Base-by-base conservation (phyloP, 371 early-diverging fungal genomes). In the Mucor circinelloides region DNA sequence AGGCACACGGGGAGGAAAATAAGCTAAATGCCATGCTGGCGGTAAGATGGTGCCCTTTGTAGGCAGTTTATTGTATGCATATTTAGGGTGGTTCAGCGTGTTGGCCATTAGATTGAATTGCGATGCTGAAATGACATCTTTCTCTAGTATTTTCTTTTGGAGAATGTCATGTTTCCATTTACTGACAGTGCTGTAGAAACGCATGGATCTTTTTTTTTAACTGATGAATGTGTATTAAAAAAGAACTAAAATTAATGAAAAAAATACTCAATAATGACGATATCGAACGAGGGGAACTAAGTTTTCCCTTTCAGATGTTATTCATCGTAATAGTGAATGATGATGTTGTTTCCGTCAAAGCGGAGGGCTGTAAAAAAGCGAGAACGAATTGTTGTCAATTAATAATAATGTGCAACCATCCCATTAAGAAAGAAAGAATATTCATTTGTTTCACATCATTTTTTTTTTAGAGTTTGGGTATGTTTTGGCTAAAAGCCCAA, bases 11-110 rank as follows among this genome's bases (percentile, higher is more conserved):
- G 87, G 87, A 19, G 92, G 91, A 68, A 93, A 94, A 73, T 90
- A 89, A 4, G 82, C 85, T 46, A 92, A 72, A 68, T 94, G 94
- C 69, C 85, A 91, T 17, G 83, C 89, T n/a, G 89, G 90, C 0
- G 89, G 91, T 8, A 94, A 56, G 12, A 78, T 78, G 0, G 88
- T 67, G 8, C 85, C 90, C 3, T 42, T 50, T 1, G 71, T 59
- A n/a, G 81, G 77, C 10, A 72, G 30, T 27, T 58, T 52, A 13
- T 27, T 59, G 27, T 68, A 9, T 17, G 54, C 60, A 36, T 69
- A 76, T 9, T 17, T 36, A 2, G 65, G 72, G 48, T 71, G 61
- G 44, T 70, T 63, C 10, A 75, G 25, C 2, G 76, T 75, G 40
- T 68, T 71, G 34, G 57, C 70, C 64, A 72, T 31, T 38, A 76